These are phyloP conservation scores for Rhynchospora breviuscula DNA, from an alignment of 176 grass and related monocot species.

Conservation along the genomic window DNA sequence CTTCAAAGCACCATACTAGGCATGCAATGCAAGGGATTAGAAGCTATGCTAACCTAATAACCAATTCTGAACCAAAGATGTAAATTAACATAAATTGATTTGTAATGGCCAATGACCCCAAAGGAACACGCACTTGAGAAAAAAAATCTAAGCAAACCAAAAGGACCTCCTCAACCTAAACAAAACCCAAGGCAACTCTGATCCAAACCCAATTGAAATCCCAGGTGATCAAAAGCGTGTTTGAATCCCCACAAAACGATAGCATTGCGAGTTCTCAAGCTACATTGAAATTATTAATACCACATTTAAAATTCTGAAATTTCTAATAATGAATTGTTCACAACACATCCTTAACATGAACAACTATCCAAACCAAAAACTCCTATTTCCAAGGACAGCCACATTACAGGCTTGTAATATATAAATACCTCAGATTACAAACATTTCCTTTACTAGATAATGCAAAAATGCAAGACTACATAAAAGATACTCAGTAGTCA, in stretches of 20 bases:
- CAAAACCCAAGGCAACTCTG: too few relatives aligned
- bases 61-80: too few relatives aligned
- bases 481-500: conserved; percentile 56
- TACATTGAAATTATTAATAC: neutral
- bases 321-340: neutral
- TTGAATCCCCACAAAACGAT: neutral
- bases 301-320: neutral
- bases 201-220: neutral
- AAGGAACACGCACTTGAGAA: too few relatives aligned
- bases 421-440: neutral
- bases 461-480: neutral
- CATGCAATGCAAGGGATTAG: too few relatives aligned
- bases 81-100: too few relatives aligned
- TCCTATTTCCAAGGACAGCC: neutral
- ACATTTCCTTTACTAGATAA: neutral
- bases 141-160: too few relatives aligned
- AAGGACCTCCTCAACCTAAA: too few relatives aligned
- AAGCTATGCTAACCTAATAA: too few relatives aligned
- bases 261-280: neutral
- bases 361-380: neutral
- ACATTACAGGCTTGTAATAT: neutral
- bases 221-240: too few relatives aligned
- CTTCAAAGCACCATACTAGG: too few relatives aligned
- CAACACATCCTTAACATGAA: neutral
- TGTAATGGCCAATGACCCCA: too few relatives aligned